Conservation (phyloP, 1,284 basidiomycete species). For the Phaffia rhodozyma region DNA sequence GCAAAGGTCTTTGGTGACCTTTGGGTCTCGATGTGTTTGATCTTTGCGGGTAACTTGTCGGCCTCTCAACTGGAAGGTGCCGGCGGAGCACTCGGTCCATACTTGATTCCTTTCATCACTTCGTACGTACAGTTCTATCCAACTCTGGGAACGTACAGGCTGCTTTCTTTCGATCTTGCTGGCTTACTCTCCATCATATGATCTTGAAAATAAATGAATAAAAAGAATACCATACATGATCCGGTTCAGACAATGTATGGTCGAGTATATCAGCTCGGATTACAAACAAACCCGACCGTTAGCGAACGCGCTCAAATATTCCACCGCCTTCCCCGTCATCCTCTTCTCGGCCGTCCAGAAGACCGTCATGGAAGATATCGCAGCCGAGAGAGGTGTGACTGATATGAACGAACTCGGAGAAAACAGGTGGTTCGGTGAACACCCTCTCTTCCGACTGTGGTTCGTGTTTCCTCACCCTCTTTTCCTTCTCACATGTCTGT, state of each 20-base stretch:
- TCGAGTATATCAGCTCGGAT: conserved; percentile 62
- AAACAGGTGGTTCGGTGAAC: conserved; percentile 56
- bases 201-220: neutral
- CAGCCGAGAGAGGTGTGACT: conserved; percentile 41
- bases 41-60: conserved; percentile 41
- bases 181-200: neutral
- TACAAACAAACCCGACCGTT: conserved; percentile 60
- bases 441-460: conserved; percentile 72
- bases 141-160: neutral
- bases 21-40: conserved; percentile 71
- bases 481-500: conserved; percentile 3
- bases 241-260: conserved; percentile 83
- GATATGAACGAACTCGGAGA: conserved; percentile 28
- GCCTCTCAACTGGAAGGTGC: conserved; percentile 12
- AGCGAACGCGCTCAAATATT: conserved; percentile 94
- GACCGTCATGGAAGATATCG: conserved; percentile 48
- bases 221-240: conserved; percentile 75
- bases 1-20: conserved; percentile 93
- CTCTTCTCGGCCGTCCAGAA: conserved; percentile 79
- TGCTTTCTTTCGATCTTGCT: neutral
- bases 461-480: conserved; percentile 32
- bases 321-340: conserved; percentile 94
- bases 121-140: conserved; percentile 45
- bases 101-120: conserved; percentile 71
- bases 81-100: conserved; percentile 37